Evolutionary conservation across 2,329 filamentous ascomycete genomes (phyloP).

Genomic region (Chaetomiaceae sp.): DNA sequence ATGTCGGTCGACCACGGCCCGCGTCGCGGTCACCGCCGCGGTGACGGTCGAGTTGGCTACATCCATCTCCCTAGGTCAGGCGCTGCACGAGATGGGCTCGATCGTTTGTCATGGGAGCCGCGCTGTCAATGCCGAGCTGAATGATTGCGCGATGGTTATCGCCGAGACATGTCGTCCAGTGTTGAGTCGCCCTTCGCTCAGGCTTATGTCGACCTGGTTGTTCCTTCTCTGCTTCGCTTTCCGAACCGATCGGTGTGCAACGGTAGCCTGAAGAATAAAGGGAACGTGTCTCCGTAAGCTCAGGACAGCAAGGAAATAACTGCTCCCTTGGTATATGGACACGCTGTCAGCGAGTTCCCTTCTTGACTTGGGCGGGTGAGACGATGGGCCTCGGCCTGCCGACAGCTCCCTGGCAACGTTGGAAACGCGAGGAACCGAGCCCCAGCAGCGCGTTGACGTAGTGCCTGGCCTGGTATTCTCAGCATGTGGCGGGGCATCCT

Average conservation of each 20-base stretch:
- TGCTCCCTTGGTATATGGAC: too few species aligned
- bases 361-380: too few species aligned
- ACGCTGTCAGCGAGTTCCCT: too few species aligned
- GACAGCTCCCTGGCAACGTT: slow-evolving; percentile 1
- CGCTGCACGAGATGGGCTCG: not conserved
- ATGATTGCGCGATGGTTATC: not conserved
- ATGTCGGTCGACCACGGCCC: slow-evolving; percentile 19
- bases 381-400: slow-evolving; percentile 4
- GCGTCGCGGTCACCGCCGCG: slow-evolving; percentile 24
- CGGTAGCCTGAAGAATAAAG: too few species aligned
- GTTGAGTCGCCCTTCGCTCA: too few species aligned
- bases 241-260: too few species aligned
- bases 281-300: too few species aligned
- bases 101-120: not conserved
- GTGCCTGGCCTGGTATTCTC: slow-evolving; percentile 1
- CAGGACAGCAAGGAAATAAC: too few species aligned
- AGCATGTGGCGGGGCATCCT: slow-evolving; percentile 7
- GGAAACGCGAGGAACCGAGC: not conserved
- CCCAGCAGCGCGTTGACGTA: slow-evolving; percentile 2
- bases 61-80: slow-evolving; percentile 15
- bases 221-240: too few species aligned
- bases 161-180: not conserved
- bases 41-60: slow-evolving; percentile 13
- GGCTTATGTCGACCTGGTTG: too few species aligned
- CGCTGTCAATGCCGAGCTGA: not conserved